Evolutionary conservation across 1,284 basidiomycete genomes (phyloP).

Genomic region (Apiotrichum montevideense): DNA sequence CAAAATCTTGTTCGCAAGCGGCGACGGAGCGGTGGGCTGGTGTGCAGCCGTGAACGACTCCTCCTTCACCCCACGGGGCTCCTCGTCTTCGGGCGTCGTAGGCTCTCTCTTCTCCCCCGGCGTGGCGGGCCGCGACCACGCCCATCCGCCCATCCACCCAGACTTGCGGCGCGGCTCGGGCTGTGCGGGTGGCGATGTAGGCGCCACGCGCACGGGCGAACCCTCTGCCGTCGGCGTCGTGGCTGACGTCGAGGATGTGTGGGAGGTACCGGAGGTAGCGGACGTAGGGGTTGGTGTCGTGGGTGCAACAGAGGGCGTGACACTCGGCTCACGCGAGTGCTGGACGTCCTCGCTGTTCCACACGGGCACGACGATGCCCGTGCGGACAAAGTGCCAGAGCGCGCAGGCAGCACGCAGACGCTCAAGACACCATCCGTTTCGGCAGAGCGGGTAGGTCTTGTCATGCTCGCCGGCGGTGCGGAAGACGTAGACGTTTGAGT

Average conservation of each 20-base stretch:
- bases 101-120: not conserved
- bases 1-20: not conserved
- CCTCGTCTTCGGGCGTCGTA: not conserved
- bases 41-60: not conserved
- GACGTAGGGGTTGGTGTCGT: not conserved
- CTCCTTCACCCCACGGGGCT: not conserved
- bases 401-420: slow-evolving; percentile 79
- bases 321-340: not conserved
- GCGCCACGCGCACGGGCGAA: not conserved
- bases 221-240: not conserved
- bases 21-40: not conserved
- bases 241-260: not conserved
- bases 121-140: not conserved
- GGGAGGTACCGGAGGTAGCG: not conserved
- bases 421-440: slow-evolving; percentile 53
- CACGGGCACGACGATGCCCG: slow-evolving; percentile 69
- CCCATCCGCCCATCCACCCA: not conserved
- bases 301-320: not conserved
- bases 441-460: slow-evolving; percentile 63
- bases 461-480: slow-evolving; percentile 41
- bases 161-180: slow-evolving; percentile 21
- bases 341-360: slow-evolving; percentile 68
- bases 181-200: not conserved
- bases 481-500: slow-evolving; percentile 44
- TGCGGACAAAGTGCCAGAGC: slow-evolving; percentile 81